Percentiles rank a stretch among this genome's conserved stretches.
Conservation (phyloP, 2,329 filamentous ascomycete genomes). For the Penicillium sp. region DNA sequence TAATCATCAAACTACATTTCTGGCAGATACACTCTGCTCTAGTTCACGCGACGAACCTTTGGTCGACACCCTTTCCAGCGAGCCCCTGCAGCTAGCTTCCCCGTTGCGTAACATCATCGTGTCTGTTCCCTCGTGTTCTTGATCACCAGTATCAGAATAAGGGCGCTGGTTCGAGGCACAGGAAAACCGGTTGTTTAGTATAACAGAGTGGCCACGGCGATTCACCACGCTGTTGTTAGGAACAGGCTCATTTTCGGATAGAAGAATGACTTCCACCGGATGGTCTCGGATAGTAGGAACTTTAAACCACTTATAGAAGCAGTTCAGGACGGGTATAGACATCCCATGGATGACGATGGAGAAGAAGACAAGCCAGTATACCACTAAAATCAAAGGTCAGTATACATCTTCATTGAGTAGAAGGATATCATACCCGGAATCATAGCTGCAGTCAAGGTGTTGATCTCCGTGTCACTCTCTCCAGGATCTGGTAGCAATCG, state of each 20-base stretch:
- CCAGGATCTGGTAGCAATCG: slow-evolving; percentile 46
- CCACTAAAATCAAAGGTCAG: slow-evolving; percentile 32
- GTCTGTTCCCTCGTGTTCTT: slow-evolving; percentile 11
- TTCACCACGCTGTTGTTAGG: slow-evolving; percentile 37
- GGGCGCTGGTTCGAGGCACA: slow-evolving; percentile 11
- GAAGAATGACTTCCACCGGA: slow-evolving; percentile 34
- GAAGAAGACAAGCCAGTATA: slow-evolving; percentile 49
- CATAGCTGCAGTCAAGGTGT: slow-evolving; percentile 43
- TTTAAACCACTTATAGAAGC: slow-evolving; percentile 32
- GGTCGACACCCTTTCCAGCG: not conserved
- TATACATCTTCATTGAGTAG: not conserved
- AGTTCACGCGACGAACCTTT: slow-evolving; percentile 6
- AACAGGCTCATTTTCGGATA: slow-evolving; percentile 38
- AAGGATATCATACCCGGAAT: slow-evolving; percentile 33
- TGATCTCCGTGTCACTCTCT: slow-evolving; percentile 43
- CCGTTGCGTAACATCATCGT: slow-evolving; percentile 1
- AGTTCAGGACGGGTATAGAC: slow-evolving; percentile 38
- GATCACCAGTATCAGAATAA: not conserved
- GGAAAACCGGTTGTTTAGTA: slow-evolving; percentile 40
- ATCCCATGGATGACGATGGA: slow-evolving; percentile 43
- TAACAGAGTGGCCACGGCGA: slow-evolving; percentile 29
- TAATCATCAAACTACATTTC: not conserved
- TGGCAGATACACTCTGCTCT: not conserved
- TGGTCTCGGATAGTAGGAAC: slow-evolving; percentile 35
- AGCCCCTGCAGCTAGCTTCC: not conserved